phyloP scores from a whole-genome alignment of 108 stramenopile species.

The Mayamaea pseudoterrestris region DNA sequence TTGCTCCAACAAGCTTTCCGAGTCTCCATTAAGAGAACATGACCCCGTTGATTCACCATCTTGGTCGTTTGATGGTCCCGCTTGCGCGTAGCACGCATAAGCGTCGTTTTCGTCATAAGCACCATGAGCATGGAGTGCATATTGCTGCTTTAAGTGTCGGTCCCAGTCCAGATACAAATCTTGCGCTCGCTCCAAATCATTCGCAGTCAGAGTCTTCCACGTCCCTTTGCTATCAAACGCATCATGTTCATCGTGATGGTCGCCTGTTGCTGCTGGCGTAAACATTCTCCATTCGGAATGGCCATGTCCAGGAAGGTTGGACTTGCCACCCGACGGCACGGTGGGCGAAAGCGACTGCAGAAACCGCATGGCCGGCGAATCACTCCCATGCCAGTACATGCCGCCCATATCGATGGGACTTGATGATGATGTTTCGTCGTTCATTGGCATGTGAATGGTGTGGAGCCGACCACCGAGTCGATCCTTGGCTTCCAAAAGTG shows the following conservation, averaged over 20 bases:
- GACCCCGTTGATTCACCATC: no score
- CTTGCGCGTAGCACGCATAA: no score
- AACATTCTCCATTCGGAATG: conserved; percentile 2
- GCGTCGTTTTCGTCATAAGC: no score
- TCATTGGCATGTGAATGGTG: neutral
- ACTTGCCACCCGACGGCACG: conserved; percentile 2
- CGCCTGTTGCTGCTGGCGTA: no score
- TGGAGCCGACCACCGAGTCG: conserved; percentile 10
- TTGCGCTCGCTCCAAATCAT: neutral
- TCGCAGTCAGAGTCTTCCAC: neutral
- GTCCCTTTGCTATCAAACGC: neutral
- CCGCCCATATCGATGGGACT: conserved; percentile 8
- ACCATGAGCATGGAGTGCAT: neutral
- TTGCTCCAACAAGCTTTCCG: neutral
- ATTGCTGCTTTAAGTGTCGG: neutral
- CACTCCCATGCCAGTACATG: conserved; percentile 14
- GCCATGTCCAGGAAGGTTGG: conserved; percentile 3
- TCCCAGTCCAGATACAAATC: conserved; percentile 3
- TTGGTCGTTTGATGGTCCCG: no score
- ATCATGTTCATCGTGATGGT: no score
- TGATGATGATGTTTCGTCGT: conserved; percentile 1
- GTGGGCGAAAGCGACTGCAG: conserved; percentile 1
- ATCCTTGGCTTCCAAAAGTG: conserved; percentile 15
- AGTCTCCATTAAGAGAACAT: no score
- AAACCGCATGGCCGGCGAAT: neutral